phyloP scores from a whole-genome alignment of 2,329 filamentous ascomycete species.

The Alternaria ventricosa region DNA sequence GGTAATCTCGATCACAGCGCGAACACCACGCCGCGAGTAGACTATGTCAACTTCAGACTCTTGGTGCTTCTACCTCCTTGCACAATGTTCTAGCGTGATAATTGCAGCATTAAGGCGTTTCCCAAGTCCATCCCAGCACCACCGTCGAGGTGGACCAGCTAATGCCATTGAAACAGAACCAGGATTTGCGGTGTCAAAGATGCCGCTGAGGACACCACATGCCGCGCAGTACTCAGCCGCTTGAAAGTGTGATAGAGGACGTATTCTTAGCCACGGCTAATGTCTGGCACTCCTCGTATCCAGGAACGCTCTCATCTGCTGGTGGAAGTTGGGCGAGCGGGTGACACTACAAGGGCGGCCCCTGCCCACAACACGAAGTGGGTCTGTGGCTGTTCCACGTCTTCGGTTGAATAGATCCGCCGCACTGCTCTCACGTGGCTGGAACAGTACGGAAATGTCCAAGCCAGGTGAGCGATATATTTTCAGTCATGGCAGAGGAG shows the following conservation, averaged over 20 bases:
- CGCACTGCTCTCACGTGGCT: conserved; percentile 43
- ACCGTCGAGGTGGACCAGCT: neutral
- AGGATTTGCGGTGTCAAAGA: neutral
- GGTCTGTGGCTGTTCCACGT: conserved; percentile 33
- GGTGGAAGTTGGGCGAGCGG: conserved; percentile 29
- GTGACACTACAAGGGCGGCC: conserved; percentile 37
- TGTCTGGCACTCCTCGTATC: conserved; percentile 16
- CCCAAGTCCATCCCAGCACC: neutral
- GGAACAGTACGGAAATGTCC: conserved; percentile 17
- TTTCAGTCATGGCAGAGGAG: conserved; percentile 23
- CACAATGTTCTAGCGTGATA: neutral
- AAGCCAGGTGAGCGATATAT: conserved; percentile 9
- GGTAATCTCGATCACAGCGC: conserved; percentile 30
- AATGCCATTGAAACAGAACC: neutral
- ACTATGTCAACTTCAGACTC: conserved; percentile 5
- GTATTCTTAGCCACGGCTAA: conserved; percentile 25
- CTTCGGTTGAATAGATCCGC: conserved; percentile 33
- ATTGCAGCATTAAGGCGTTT: neutral
- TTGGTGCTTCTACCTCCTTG: neutral
- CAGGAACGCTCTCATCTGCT: conserved; percentile 31
- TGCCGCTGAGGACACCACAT: neutral
- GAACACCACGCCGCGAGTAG: conserved; percentile 19
- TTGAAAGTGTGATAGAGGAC: neutral
- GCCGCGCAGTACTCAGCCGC: neutral
- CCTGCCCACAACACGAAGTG: conserved; percentile 30